These are phyloP conservation scores for Suillus plorans DNA, from an alignment of 768 basidiomycete genomes.

Conservation along the genomic window DNA sequence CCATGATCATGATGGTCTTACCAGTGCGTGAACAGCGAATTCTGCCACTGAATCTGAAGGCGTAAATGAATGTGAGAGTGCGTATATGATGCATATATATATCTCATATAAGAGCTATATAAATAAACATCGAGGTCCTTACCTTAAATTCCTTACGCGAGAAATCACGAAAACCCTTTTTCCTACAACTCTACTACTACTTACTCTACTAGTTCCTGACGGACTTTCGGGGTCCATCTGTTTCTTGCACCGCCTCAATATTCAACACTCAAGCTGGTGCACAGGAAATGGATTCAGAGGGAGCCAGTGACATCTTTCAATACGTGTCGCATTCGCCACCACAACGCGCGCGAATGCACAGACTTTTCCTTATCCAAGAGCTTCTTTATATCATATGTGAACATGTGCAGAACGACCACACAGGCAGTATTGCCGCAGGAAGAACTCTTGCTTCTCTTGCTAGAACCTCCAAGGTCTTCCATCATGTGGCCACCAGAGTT, in stretches of 20 bases:
- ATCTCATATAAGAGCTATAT: background rate
- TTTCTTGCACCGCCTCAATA: background rate
- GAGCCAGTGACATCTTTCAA: background rate
- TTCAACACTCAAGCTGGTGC: background rate
- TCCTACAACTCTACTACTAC: background rate
- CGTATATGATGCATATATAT: background rate
- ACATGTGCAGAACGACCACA: background rate
- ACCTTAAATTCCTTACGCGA: background rate
- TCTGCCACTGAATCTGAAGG: background rate
- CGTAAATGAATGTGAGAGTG: background rate
- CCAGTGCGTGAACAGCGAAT: background rate
- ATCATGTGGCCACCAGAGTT: slow-evolving; percentile 8
- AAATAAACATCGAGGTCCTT: background rate
- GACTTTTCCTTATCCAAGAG: slow-evolving; percentile 6
- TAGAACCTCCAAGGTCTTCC: slow-evolving; percentile 11
- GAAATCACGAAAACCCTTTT: background rate
- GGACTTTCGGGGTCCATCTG: background rate
- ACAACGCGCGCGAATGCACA: slow-evolving; percentile 4
- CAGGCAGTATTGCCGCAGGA: background rate
- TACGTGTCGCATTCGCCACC: background rate
- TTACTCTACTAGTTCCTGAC: background rate
- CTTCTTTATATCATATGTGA: slow-evolving; percentile 7
- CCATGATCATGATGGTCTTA: background rate
- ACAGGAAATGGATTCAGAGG: background rate
- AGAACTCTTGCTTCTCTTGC: slow-evolving; percentile 13